Percentiles rank a stretch among this genome's conserved stretches.
phyloP scores from a whole-genome alignment of 2,329 filamentous ascomycete genomes.

The Teratosphaeria zuluensis region DNA sequence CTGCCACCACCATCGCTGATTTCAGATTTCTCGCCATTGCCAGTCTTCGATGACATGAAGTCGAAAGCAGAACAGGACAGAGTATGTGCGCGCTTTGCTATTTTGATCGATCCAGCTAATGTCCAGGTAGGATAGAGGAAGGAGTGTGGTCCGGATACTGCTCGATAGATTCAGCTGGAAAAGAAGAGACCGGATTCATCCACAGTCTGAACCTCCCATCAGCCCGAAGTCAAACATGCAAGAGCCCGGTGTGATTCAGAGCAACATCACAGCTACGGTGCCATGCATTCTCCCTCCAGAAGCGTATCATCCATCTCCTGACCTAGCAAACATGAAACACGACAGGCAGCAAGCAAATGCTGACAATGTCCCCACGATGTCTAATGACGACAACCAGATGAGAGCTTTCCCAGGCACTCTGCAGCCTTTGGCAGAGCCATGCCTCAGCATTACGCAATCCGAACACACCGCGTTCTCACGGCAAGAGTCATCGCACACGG shows the following conservation, averaged over 20 bases:
- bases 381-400: neutral
- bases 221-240: neutral
- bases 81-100: neutral
- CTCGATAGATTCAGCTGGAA: neutral
- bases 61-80: neutral
- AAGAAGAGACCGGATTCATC: neutral
- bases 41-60: neutral
- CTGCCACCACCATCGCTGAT: no score
- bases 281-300: neutral
- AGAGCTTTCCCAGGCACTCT: neutral
- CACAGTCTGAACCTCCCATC: neutral
- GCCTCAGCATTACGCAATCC: neutral
- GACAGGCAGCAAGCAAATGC: neutral
- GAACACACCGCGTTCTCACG: neutral
- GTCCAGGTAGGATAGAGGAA: neutral
- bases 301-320: neutral
- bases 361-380: neutral
- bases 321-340: neutral
- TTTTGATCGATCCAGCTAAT: neutral
- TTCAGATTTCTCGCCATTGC: no score
- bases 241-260: neutral
- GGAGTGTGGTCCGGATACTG: neutral
- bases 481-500: neutral
- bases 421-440: neutral
- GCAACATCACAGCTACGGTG: neutral